Evolutionary conservation across 306 rosid genomes (phyloP).

Genomic region (Medicago ruthenica): DNA sequence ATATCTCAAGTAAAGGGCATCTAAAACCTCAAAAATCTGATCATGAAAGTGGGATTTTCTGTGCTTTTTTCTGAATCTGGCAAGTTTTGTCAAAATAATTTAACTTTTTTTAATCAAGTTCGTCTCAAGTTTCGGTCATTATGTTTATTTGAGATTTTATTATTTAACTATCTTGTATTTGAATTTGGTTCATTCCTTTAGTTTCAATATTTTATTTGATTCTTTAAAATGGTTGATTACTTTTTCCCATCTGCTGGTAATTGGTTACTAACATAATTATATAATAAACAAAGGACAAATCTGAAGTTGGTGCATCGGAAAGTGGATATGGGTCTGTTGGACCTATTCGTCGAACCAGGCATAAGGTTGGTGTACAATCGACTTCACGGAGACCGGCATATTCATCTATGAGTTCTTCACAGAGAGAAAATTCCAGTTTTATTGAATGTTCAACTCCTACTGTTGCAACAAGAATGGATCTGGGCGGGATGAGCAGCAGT

Average conservation of each 20-base stretch:
- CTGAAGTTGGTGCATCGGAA: conserved; percentile 53
- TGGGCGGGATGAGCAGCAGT: conserved; percentile 46
- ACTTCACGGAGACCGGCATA: conserved; percentile 55
- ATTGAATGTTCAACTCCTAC: conserved; percentile 52
- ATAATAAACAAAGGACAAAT: conserved; percentile 53
- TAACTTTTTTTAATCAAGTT: conserved; percentile 4
- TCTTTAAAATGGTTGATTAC: conserved; percentile 18
- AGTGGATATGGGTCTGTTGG: conserved; percentile 74
- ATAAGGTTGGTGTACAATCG: conserved; percentile 53
- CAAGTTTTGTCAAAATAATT: neutral
- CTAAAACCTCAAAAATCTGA: conserved; percentile 14
- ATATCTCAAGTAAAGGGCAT: conserved; percentile 17
- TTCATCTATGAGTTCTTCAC: conserved; percentile 48
- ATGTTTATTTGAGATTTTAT: neutral
- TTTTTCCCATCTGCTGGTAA: neutral
- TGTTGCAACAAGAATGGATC: conserved; percentile 50
- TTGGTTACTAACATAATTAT: conserved; percentile 29
- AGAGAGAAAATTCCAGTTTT: conserved; percentile 46
- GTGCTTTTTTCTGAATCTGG: conserved; percentile 11
- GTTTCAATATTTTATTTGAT: neutral
- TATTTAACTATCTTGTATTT: neutral
- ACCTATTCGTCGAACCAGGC: conserved; percentile 69
- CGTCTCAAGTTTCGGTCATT: neutral
- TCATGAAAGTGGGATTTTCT: conserved; percentile 19
- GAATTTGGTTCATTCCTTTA: conserved; percentile 29